Conservation (phyloP, 371 early-diverging fungal genomes). For the Apophysomyces elegans region DNA sequence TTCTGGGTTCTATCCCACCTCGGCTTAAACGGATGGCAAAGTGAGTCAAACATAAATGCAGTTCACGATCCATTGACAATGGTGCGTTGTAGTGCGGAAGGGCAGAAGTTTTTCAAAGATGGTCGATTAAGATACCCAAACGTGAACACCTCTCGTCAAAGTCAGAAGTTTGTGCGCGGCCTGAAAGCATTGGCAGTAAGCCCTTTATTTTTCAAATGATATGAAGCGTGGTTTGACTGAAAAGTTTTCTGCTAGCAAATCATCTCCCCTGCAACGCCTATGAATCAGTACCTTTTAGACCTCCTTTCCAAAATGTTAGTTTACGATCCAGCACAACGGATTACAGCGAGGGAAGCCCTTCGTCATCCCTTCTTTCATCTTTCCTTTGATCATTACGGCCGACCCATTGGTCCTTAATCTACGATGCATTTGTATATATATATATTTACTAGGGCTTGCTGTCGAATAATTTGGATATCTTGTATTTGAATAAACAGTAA, state of each 20-base stretch:
- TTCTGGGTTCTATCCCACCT: conserved; percentile 60
- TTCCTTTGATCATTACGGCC: conserved; percentile 38
- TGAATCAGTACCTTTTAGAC: conserved; percentile 55
- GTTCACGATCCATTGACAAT: not conserved
- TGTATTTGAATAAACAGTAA: no score
- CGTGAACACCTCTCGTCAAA: conserved; percentile 62
- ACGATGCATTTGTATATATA: conserved; percentile 3
- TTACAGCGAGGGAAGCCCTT: conserved; percentile 84
- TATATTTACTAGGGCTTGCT: not conserved
- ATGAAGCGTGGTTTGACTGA: not conserved
- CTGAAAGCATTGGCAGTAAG: conserved; percentile 63
- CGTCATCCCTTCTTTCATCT: conserved; percentile 81
- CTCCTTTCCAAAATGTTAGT: conserved; percentile 80
- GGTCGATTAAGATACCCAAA: conserved; percentile 71
- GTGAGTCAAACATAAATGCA: conserved; percentile 28
- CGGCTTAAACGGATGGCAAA: conserved; percentile 40
- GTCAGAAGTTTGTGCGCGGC: conserved; percentile 70
- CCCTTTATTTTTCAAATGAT: not conserved
- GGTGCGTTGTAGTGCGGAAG: conserved; percentile 35
- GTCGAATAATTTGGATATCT: no score
- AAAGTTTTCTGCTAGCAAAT: conserved; percentile 28
- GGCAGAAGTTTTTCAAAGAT: conserved; percentile 63
- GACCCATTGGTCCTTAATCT: conserved; percentile 8
- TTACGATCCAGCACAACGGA: conserved; percentile 85
- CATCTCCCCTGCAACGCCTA: conserved; percentile 34